phyloP scores from a whole-genome alignment of 2,329 filamentous ascomycete genomes.

The Colletotrichum nymphaeae region DNA sequence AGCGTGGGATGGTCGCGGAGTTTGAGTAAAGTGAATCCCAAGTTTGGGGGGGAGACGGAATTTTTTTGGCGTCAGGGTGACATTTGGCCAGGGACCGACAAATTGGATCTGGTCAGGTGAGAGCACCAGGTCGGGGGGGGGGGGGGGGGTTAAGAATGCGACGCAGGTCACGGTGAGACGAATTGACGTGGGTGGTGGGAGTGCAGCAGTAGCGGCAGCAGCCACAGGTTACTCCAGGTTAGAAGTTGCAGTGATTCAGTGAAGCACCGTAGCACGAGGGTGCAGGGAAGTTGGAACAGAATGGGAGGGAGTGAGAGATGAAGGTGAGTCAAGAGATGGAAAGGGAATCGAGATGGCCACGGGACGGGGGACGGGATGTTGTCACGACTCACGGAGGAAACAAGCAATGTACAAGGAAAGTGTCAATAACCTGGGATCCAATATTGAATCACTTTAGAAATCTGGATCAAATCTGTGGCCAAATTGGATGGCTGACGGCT shows the following conservation, averaged over 20 bases:
- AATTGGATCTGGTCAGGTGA: conserved; percentile 33
- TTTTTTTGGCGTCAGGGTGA: conserved; percentile 12
- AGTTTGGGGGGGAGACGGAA: neutral
- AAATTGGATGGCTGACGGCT: neutral
- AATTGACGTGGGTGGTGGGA: conserved; percentile 12
- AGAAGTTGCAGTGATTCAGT: too few species aligned
- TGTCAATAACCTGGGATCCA: neutral
- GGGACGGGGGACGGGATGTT: too few species aligned
- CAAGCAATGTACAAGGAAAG: conserved; percentile 11
- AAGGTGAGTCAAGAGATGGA: conserved; percentile 20
- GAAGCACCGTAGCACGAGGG: neutral
- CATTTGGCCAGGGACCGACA: conserved; percentile 28
- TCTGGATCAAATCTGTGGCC: neutral
- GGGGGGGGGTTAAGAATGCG: conserved; percentile 24
- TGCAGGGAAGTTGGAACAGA: neutral
- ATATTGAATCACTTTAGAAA: neutral
- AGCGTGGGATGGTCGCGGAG: neutral
- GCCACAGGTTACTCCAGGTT: neutral
- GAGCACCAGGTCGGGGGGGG: neutral
- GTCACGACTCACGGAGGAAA: neutral
- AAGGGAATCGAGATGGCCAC: neutral
- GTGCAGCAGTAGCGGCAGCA: neutral
- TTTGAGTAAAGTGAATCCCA: neutral
- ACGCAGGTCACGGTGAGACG: conserved; percentile 5
- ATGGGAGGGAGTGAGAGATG: neutral